Evolutionary conservation across 2,329 filamentous ascomycete species (phyloP), one percentile per base, ranked within the genome.

Genomic region (Pseudocercospora eumusae): DNA sequence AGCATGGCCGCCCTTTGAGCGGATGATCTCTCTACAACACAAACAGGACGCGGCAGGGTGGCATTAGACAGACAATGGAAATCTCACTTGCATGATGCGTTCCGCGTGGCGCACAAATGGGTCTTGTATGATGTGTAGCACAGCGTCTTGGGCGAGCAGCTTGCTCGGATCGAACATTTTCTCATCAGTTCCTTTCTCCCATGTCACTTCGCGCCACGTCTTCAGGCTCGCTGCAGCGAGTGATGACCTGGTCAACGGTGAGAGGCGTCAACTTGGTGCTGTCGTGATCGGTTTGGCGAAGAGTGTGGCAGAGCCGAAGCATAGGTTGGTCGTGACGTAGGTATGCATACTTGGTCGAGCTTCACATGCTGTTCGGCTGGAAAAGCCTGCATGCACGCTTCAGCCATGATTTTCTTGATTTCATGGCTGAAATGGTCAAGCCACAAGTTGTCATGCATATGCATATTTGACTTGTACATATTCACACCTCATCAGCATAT

Each of bases 31-130:
- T 52, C 53, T 61, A 25, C 36, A 53, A 57, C 59, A 57, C 59
- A 21, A 47, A 61, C 59, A 61, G 61, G 25, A 63, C 61, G 31
- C 61, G 52, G 49, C 40, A 27, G 50, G 47, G 56, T 58, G 60
- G 60, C 61, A 63, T 59, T 27, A 57, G 54, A 50, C 53, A 54
- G 47, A 21, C 52, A 28, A 40, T 31, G n/a, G 54, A 28, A 28
- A n/a, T 47, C 18, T 40, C 33, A 45, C 52, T 59, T 56, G 31
- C 33, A 59, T 53, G 54, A 52, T 50, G 54, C 61, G 60, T 62
- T 62, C 56, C 50, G 60, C 42, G 60, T 40, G 45, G 61, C 52
- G 52, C 52, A 54, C 52, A 33, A 53, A 25, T 53, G 52, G 33
- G 53, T 57, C 44, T 53, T 57, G 53, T 61, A 42, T 40, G 18